phyloP scores from a whole-genome alignment of 2,329 filamentous ascomycete genomes.

The Aspergillus glaucus region DNA sequence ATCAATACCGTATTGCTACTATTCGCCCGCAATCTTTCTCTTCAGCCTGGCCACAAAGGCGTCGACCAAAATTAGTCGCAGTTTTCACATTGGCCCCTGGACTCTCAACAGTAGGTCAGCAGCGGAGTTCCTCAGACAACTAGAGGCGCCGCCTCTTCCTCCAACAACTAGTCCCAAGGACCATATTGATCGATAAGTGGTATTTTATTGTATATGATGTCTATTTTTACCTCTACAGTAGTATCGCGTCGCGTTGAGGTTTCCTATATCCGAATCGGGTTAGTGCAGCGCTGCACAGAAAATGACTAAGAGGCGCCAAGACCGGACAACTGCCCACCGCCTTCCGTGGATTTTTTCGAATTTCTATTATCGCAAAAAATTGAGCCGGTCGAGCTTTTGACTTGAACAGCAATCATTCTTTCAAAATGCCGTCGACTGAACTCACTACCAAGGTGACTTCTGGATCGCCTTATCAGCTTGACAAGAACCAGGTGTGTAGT shows the following conservation, averaged over 20 bases:
- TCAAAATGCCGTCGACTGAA: conserved; percentile 35
- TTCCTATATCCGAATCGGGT: too few species aligned
- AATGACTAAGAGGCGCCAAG: conserved; percentile 15
- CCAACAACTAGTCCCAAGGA: too few species aligned
- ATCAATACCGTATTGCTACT: too few species aligned
- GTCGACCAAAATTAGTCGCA: too few species aligned
- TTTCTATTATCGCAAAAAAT: conserved; percentile 23
- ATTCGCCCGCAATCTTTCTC: too few species aligned
- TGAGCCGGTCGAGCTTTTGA: conserved; percentile 11
- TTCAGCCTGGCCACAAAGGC: too few species aligned
- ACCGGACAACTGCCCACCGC: conserved; percentile 29
- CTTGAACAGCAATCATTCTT: conserved; percentile 12
- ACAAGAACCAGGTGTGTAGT: conserved; percentile 39
- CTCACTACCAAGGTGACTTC: conserved; percentile 37
- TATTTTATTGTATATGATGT: too few species aligned
- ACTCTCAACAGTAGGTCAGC: too few species aligned
- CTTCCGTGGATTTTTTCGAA: conserved; percentile 34
- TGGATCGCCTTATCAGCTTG: conserved; percentile 44
- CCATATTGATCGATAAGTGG: too few species aligned
- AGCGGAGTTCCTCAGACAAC: too few species aligned
- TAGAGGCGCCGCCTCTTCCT: too few species aligned
- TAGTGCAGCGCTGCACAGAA: not conserved
- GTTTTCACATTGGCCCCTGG: too few species aligned
- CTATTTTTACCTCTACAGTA: not conserved
- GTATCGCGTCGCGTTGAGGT: not conserved